A percentile compares a stretch with the other conserved stretches of the same genome.
These are phyloP conservation scores for Arxiozyma bovina DNA, from an alignment of 1,139 yeast species.

Conservation along the genomic window DNA sequence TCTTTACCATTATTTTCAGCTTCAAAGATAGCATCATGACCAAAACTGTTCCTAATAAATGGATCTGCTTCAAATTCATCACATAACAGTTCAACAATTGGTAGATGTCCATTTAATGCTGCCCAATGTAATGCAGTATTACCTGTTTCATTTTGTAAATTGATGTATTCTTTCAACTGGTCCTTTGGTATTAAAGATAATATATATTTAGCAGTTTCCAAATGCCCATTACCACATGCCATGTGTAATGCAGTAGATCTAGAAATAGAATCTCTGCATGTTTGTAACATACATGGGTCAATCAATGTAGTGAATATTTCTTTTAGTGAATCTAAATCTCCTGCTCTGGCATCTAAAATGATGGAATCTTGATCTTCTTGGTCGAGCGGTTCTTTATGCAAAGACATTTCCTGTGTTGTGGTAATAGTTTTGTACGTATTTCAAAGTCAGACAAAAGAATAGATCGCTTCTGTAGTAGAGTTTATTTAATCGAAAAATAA, in stretches of 20 bases:
- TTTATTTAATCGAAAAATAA: background rate
- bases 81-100: slow-evolving; percentile 58
- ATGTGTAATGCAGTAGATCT: slow-evolving; percentile 76
- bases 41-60: slow-evolving; percentile 60
- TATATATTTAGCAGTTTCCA: slow-evolving; percentile 55
- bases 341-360: slow-evolving; percentile 75
- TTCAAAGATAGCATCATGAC: slow-evolving; percentile 79
- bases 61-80: slow-evolving; percentile 76
- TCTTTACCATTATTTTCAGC: slow-evolving; percentile 68
- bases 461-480: background rate
- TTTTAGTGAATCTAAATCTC: slow-evolving; percentile 67
- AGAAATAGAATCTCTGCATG: slow-evolving; percentile 44
- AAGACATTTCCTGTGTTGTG: slow-evolving; percentile 17
- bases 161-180: slow-evolving; percentile 42
- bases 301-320: slow-evolving; percentile 59
- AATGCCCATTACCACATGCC: slow-evolving; percentile 92
- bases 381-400: slow-evolving; percentile 27
- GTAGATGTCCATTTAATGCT: slow-evolving; percentile 73
- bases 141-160: slow-evolving; percentile 64
- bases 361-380: slow-evolving; percentile 80
- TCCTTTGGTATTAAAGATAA: slow-evolving; percentile 39
- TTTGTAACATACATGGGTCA: slow-evolving; percentile 40
- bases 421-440: background rate
- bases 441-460: background rate
- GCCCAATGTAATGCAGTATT: slow-evolving; percentile 98